phyloP scores from a whole-genome alignment of 78 protist species.

The Chrysochromulina parva region DNA sequence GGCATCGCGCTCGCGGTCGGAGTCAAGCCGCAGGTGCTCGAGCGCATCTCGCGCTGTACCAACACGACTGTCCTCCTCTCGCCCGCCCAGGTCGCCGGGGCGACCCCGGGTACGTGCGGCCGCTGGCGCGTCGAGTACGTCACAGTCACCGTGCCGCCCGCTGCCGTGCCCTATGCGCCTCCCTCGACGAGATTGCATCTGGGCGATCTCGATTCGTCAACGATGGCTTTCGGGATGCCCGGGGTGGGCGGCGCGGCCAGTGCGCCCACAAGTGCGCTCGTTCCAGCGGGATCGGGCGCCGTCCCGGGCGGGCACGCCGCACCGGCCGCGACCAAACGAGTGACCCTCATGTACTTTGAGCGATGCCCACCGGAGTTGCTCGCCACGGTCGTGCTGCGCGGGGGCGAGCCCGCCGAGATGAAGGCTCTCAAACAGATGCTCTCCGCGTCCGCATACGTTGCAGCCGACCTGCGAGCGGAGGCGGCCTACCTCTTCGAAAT shows the following conservation, averaged over 20 bases:
- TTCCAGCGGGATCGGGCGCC: background rate
- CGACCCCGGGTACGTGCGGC: background rate
- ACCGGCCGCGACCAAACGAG: background rate
- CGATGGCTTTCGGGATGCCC: too few species aligned
- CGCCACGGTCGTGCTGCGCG: background rate
- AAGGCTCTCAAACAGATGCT: background rate
- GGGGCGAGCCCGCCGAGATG: background rate
- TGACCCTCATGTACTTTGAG: background rate
- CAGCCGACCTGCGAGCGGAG: background rate
- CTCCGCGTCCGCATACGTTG: background rate
- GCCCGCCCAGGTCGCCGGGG: background rate
- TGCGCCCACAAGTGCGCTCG: too few species aligned
- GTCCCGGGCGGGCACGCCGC: too few species aligned
- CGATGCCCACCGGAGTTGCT: background rate
- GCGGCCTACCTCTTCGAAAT: background rate
- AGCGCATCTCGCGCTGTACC: background rate
- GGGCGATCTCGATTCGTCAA: too few species aligned
- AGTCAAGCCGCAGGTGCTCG: background rate
- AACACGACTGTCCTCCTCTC: background rate
- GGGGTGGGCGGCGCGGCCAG: too few species aligned
- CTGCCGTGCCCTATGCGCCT: background rate
- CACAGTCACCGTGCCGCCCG: background rate
- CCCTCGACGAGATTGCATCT: background rate
- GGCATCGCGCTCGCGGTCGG: too few species aligned
- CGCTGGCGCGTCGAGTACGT: background rate